Evolutionary conservation across 2,329 filamentous ascomycete species (phyloP), one percentile per base, ranked within the genome.

Genomic region (Pseudocercospora eumusae): DNA sequence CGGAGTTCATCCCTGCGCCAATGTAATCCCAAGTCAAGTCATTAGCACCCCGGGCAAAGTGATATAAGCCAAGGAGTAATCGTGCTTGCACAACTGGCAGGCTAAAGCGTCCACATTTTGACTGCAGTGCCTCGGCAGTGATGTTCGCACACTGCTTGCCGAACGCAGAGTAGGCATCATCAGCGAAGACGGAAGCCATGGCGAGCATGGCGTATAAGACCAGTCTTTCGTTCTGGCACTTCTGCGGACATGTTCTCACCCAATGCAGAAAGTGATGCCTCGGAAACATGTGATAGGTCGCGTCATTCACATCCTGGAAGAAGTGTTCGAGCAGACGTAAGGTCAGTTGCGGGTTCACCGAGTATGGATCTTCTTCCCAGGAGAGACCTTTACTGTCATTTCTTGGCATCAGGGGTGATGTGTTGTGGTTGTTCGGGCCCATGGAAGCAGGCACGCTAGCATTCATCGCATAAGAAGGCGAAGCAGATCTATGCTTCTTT

Each of bases 1-100:
- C 83, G 57, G 81, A 82, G 15, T 87, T 82, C 25, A 88, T 77
- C 2, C 87, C 88, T 2, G 82, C 80, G 13, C 86, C 87, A 50
- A 84, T 82, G 66, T 86, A 84, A 66, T 91, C 88, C 78, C 83
- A 87, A 6, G 86, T 85, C 54, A 86, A 83, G 45, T 80, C 79
- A 40, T 82, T 76, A n/a, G 84, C 83, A 13, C 84, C 84, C 21
- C 82, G 81, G 1, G 87, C 84, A 63, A 88, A 85, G 66, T 87
- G 85, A 75, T 88, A 90, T 6, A 90, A 75, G 20, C 85, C 83
- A 42, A 92, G 80, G 15, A 91, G 79, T n/a, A 91, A 77, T 58
- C 86, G 83, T 52, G 83, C 84, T 71, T 91, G 89, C 11, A 87
- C 85, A 49, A 91, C 77, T 66, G 90, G 86, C 54, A 92, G 74